Evolutionary conservation across 495 filamentous ascomycete species (phyloP), one percentile per base, ranked within the genome.

Genomic region (Lasiosphaeriaceae sp.): DNA sequence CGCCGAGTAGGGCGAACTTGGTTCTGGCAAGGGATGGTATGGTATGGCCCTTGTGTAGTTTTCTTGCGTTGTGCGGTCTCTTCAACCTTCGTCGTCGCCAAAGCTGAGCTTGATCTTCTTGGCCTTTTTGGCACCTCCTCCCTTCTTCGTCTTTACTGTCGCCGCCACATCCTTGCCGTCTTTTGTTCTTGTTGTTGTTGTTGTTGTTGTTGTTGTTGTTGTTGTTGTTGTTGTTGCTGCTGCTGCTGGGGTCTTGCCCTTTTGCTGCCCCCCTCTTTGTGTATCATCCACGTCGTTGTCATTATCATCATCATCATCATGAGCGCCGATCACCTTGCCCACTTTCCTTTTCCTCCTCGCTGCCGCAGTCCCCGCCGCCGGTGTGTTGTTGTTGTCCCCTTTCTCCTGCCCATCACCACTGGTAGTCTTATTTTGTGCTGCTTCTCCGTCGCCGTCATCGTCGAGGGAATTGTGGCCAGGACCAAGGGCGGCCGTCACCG

Each of bases 91-190:
- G 24, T 79, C 77, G 52, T 82, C 80, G 3, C 73, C 76, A 66
- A 83, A 83, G 64, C 80, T 82, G 45, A 83, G 70, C 71, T 82
- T 82, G 54, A 83, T 76, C 69, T 83, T 83, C 72, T 83, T 82
- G 0, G 74, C 73, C 61, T 79, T 78, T 57, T 77, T 80, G 60
- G 76, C 77, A n/a, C n/a, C n/a, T n/a, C n/a, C n/a, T 8, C 16
- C 11, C 22, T 54, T 46, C 37, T 67, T 63, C 19, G 46, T 1
- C 48, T 57, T 58, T 26, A 9, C 17, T 16, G 14, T 2, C 22
- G 31, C 49, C 5, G 24, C 57, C 26, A 50, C 48, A 2, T 56
- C 24, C 2, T 54, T 44, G 14, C 24, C 56, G 2, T 52, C 24
- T 26, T 35, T 21, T 53, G 14, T 22, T 45, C 50, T 57, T 63